These are phyloP conservation scores for Euphorbia pulcherrima DNA, from an alignment of 345 rosid species.

Conservation along the genomic window DNA sequence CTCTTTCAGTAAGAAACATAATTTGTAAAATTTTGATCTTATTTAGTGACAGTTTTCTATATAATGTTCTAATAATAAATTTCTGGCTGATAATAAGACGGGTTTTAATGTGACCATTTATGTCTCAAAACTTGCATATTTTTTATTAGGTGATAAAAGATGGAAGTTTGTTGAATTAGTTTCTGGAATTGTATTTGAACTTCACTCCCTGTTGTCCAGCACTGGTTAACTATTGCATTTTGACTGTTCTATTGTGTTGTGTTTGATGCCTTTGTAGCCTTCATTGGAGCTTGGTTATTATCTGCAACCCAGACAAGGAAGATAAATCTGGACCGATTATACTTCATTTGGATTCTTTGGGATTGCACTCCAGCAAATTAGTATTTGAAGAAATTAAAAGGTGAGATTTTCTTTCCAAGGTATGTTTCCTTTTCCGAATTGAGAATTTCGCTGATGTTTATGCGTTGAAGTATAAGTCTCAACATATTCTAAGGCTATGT, in stretches of 20 bases:
- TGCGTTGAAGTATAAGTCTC: background rate
- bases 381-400: conserved; percentile 68
- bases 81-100: background rate
- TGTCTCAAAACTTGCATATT: background rate
- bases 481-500: background rate
- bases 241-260: conserved; percentile 17
- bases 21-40: background rate
- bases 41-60: background rate
- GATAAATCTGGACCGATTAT: conserved; percentile 72
- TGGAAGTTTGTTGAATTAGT: background rate
- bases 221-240: conserved; percentile 13
- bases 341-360: conserved; percentile 87
- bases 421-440: background rate
- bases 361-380: conserved; percentile 57
- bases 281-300: conserved; percentile 96
- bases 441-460: background rate
- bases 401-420: conserved; percentile 36
- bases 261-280: conserved; percentile 42
- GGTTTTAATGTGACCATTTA: background rate
- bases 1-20: background rate
- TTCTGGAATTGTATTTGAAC: background rate
- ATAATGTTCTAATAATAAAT: background rate
- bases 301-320: conserved; percentile 77
- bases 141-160: background rate
- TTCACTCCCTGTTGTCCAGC: background rate